Evolutionary conservation across 164 flowering plant species (phyloP).

Genomic region (Cinnamomum micranthum): DNA sequence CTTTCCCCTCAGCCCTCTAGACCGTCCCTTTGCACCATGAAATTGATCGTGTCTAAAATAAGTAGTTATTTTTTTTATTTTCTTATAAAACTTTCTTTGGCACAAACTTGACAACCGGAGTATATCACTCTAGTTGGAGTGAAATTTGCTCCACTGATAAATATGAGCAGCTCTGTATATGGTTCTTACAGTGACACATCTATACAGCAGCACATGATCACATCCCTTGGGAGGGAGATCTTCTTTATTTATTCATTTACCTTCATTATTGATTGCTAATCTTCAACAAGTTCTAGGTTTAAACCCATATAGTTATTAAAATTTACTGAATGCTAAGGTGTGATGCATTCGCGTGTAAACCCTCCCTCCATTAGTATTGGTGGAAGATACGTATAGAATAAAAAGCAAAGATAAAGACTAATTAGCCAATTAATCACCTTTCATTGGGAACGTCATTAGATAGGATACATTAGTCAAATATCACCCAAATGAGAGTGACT

Average conservation of each 20-base stretch:
- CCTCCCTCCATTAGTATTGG: not conserved
- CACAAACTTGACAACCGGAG: too few species aligned
- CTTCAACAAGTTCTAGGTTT: not conserved
- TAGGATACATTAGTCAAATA: not conserved
- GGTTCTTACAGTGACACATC: too few species aligned
- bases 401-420: not conserved
- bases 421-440: not conserved
- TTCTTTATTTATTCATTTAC: not conserved
- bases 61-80: too few species aligned
- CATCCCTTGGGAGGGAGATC: not conserved
- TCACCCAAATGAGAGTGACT: constrained; percentile 1
- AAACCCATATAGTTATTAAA: not conserved
- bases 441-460: not conserved
- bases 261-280: not conserved
- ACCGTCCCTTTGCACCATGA: too few species aligned
- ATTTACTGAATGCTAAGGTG: too few species aligned
- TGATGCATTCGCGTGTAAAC: not conserved
- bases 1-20: too few species aligned
- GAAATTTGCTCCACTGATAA: too few species aligned
- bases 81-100: too few species aligned
- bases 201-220: too few species aligned
- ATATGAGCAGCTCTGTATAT: not conserved
- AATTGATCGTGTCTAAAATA: too few species aligned
- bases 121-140: too few species aligned
- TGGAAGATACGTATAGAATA: not conserved